A percentile compares a stretch with the other conserved stretches of the same genome.
phyloP scores from a whole-genome alignment of 495 filamentous ascomycete genomes.

The Clavariopsis aquatica region DNA sequence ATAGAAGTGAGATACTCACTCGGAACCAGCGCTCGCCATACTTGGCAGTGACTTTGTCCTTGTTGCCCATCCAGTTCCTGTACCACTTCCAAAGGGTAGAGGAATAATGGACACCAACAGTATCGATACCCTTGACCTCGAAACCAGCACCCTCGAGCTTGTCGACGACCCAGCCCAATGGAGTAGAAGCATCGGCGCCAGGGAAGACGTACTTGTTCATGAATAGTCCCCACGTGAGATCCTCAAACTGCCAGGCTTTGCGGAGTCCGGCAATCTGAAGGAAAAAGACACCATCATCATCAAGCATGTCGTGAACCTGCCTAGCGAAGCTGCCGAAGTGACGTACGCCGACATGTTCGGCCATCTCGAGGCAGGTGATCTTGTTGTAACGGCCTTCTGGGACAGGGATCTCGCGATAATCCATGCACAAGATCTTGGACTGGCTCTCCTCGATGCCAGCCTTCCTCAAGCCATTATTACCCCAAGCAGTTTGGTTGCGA shows the following conservation, averaged over 20 bases:
- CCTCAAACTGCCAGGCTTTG: slow-evolving; percentile 86
- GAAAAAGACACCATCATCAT: slow-evolving; percentile 83
- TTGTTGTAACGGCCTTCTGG: slow-evolving; percentile 72
- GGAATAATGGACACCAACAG: slow-evolving; percentile 94
- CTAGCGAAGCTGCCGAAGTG: slow-evolving; percentile 67
- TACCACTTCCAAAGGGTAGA: slow-evolving; percentile 99
- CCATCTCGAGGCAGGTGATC: slow-evolving; percentile 89
- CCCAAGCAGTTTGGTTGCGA: slow-evolving; percentile 83
- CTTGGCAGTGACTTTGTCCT: slow-evolving; percentile 91
- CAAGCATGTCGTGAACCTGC: slow-evolving; percentile 81
- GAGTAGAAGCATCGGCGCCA: slow-evolving; percentile 81
- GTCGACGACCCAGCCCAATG: slow-evolving; percentile 70
- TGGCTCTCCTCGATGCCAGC: slow-evolving; percentile 69
- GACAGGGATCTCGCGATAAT: slow-evolving; percentile 79
- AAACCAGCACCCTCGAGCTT: slow-evolving; percentile 74
- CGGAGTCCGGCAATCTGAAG: slow-evolving; percentile 81
- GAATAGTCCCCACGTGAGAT: slow-evolving; percentile 83
- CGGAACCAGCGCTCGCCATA: slow-evolving; percentile 96
- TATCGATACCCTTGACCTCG: slow-evolving; percentile 76
- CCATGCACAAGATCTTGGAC: slow-evolving; percentile 76
- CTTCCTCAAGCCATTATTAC: slow-evolving; percentile 70
- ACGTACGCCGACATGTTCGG: slow-evolving; percentile 83
- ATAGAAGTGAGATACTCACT: slow-evolving; percentile 58
- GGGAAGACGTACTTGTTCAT: slow-evolving; percentile 95
- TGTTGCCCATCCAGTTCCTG: slow-evolving; percentile 96